Evolutionary conservation across 108 stramenopile genomes (phyloP), one percentile per base, ranked within the genome.

Genomic region (Schizochytrium sp.): DNA sequence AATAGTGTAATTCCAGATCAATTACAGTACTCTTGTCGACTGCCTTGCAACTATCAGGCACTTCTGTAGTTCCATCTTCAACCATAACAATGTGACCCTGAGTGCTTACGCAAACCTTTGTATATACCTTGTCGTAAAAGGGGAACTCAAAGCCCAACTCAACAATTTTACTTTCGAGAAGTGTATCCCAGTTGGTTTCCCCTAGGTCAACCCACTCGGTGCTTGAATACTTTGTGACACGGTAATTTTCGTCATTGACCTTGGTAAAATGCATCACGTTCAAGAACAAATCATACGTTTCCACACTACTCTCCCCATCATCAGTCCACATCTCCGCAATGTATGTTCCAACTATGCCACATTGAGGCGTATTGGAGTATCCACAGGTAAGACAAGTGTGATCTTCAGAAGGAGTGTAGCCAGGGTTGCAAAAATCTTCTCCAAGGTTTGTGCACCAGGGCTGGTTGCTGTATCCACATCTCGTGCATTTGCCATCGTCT

Each of bases 291-390:
- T 69, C 3, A 12, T 10, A 69, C 2, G 42, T 69, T 44, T 69
- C 19, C 28, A 28, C 28, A 44, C 64, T 44, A 1, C 19, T 58
- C 17, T 58, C 64, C 0, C 64, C 28, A 15, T 69, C 64, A 38
- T 13, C 40, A 7, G 7, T 44, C 64, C 64, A 69, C 10, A 69
- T 5, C 64, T 69, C 64, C 42, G 64, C 64, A 38, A 69, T 69
- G 64, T 69, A 44, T 44, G 64, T 13, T 38, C 64, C 64, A 44
- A 69, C 64, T 44, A 69, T 69, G 3, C 64, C 64, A 44, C 64
- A 69, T 38, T 69, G 64, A 3, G 1, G 12, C 64, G 10, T 1
- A 44, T 44, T 44, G 8, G 10, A 8, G 0, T 38, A 69, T 7
- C 64, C 64, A 38, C 64, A 69, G 12, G 64, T 7, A 38, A 44